Evolutionary conservation across 1,284 basidiomycete genomes (phyloP).

Genomic region (Tilletia setariae): DNA sequence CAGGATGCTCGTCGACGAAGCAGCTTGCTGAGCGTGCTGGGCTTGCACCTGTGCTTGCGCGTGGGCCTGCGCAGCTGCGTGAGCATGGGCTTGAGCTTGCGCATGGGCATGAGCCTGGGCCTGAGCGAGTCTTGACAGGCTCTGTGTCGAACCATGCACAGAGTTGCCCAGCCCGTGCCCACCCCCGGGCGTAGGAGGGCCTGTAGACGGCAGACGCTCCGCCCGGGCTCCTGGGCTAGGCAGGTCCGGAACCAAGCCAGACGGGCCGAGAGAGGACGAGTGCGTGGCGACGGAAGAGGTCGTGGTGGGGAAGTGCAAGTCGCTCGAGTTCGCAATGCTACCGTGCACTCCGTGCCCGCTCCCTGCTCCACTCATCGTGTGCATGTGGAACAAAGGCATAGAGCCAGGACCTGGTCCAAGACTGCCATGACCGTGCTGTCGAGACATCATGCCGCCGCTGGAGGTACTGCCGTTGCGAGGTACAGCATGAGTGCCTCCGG

Average conservation of each 20-base stretch:
- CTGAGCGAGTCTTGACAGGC: constrained; percentile 4
- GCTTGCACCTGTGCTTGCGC: constrained; percentile 17
- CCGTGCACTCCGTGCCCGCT: background rate
- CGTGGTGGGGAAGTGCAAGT: background rate
- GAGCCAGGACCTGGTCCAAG: constrained; percentile 1
- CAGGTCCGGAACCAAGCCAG: background rate
- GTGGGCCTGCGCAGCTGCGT: constrained; percentile 7
- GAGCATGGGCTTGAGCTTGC: background rate
- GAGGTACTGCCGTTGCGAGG: constrained; percentile 13
- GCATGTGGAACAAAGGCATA: constrained; percentile 25
- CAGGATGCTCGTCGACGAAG: constrained; percentile 26
- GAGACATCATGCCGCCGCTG: background rate
- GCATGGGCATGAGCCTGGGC: constrained; percentile 17
- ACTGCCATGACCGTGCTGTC: background rate
- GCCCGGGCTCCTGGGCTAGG: background rate
- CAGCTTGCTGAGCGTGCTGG: constrained; percentile 16
- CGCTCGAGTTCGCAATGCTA: background rate
- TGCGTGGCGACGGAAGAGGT: background rate
- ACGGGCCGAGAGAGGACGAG: background rate
- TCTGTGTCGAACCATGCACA: constrained; percentile 9
- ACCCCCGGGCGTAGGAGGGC: background rate
- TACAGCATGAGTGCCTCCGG: background rate
- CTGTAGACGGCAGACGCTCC: constrained; percentile 3
- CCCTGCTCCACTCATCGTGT: constrained; percentile 15
- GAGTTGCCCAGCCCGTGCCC: background rate